Conservation (phyloP, 345 rosid genomes). For the Orychophragmus violaceus region DNA sequence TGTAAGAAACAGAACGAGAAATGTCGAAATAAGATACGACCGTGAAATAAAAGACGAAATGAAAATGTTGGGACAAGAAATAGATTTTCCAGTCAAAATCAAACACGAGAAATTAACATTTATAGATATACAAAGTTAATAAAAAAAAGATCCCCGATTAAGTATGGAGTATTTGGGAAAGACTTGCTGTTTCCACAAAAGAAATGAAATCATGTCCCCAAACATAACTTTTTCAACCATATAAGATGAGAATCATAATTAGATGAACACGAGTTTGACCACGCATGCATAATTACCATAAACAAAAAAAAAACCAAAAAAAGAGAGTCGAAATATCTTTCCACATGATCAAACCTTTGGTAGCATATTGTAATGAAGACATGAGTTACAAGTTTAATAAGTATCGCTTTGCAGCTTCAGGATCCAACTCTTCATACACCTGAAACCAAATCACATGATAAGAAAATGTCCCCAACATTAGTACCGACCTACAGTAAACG, state of each 20-base stretch:
- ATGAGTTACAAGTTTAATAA: conserved; percentile 11
- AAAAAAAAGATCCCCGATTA: not conserved
- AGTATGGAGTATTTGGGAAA: not conserved
- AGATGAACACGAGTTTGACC: conserved; percentile 8
- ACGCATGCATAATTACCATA: conserved; percentile 9
- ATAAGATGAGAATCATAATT: conserved; percentile 11
- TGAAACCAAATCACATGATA: conserved; percentile 21
- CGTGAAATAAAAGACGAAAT: not conserved
- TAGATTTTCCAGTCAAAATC: not conserved
- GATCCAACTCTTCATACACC: conserved; percentile 62
- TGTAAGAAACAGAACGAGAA: conserved; percentile 7
- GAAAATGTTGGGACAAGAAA: not conserved
- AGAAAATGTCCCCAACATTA: not conserved
- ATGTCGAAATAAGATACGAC: not conserved
- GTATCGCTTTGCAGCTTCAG: conserved; percentile 48
- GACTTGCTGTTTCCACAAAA: not conserved
- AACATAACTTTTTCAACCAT: not conserved
- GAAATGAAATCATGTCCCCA: not conserved
- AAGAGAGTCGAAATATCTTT: not conserved
- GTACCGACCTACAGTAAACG: not conserved
- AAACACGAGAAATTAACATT: not conserved
- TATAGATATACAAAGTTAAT: not conserved
- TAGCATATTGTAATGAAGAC: conserved; percentile 4
- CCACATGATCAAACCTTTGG: conserved; percentile 6
- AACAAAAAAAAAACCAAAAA: not conserved